Base-by-base conservation (phyloP, 176 grass and related monocot species). In the Avena eriantha region DNA sequence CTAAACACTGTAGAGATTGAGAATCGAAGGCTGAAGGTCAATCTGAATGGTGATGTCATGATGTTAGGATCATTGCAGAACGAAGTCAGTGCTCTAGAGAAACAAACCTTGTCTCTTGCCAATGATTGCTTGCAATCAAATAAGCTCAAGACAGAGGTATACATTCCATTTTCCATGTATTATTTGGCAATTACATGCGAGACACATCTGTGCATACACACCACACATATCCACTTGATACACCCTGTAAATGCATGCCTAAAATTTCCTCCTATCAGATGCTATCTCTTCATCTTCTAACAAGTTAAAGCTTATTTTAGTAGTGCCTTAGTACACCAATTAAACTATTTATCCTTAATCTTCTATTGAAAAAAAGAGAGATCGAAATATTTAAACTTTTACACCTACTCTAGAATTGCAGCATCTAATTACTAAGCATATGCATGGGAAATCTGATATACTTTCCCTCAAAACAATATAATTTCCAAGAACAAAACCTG, bases 21-120 rank as follows among this genome's bases (percentile, higher is more conserved):
- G 64, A 99, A 96, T 76, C 91, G 84, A 91, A 91, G 94, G 73
- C 70, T 99, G 59, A 93, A 94, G 81, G 82, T 92, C 8, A 73
- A 99, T 84, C 82, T 91, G 46, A 79, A 92, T 85, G 94, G 88
- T 58, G 89, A 93, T 76, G 89, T 93, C 82, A 89, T 56, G 0
- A 86, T 96, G 82, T 73, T 99, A 45, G 88, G 82, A 45, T 88
- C 90, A 33, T 84, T 96, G 54, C 92, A 87, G 86, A 83, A 80
- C 63, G 94, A 96, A 85, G 90, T 93, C 66, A 74, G 49, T 82
- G 80, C 86, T 29, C 83, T 93, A n/a, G 87, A 98, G 71, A 81
- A 96, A 79, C 89, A 93, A 73, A 90, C 92, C 39, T 79, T 93
- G 26, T 85, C 85, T 74, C 82, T 93, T 64, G 82, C 88, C 15